Evolutionary conservation across 441 rosid genomes (phyloP).

Genomic region (California macrophylla): DNA sequence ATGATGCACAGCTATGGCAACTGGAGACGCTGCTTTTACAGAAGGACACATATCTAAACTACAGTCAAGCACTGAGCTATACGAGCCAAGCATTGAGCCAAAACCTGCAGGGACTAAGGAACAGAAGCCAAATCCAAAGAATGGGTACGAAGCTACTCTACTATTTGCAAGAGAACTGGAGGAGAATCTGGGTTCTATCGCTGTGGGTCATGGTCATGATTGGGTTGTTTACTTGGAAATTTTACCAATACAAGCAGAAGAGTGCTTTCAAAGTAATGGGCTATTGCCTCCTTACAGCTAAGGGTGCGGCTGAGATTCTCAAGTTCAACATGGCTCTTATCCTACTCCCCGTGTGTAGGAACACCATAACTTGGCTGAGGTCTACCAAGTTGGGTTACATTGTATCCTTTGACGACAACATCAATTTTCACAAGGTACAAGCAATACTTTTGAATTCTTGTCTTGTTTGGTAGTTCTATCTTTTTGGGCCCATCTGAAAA

Average conservation of each 20-base stretch:
- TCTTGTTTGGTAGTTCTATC: constrained; percentile 21
- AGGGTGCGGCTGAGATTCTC: constrained; percentile 95
- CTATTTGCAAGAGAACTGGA: constrained; percentile 73
- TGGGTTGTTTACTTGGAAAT: constrained; percentile 73
- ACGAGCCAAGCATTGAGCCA: constrained; percentile 61
- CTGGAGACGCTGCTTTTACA: constrained; percentile 82
- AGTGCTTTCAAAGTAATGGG: constrained; percentile 80
- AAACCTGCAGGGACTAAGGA: constrained; percentile 36
- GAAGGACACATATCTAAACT: constrained; percentile 75
- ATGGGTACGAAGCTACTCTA: constrained; percentile 31
- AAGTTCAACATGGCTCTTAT: constrained; percentile 94
- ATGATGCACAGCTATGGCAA: constrained; percentile 73
- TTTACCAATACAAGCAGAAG: constrained; percentile 54
- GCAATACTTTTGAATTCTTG: constrained; percentile 10
- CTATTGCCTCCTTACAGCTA: constrained; percentile 65
- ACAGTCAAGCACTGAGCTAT: constrained; percentile 76
- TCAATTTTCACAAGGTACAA: constrained; percentile 82
- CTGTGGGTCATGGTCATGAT: constrained; percentile 60
- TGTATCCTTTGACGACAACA: constrained; percentile 75
- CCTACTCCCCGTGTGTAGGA: constrained; percentile 85
- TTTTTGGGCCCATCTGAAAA: constrained; percentile 21
- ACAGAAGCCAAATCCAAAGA: constrained; percentile 30
- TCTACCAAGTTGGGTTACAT: constrained; percentile 54
- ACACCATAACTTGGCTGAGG: constrained; percentile 85
- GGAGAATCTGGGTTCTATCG: constrained; percentile 59